Conservation (phyloP, 2,329 filamentous ascomycete genomes). For the Alternaria sp. region DNA sequence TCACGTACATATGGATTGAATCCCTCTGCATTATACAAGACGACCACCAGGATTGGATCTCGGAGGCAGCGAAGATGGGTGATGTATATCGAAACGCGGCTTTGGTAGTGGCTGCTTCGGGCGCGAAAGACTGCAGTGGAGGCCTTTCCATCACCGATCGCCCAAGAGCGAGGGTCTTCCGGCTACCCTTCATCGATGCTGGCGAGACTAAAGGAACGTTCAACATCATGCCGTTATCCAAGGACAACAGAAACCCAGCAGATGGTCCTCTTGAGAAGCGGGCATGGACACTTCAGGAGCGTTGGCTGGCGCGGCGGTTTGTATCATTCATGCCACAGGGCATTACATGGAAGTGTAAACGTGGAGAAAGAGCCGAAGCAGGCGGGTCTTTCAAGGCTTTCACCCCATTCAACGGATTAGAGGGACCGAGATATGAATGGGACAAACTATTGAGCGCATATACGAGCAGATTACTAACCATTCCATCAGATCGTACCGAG, state of each 20-base stretch:
- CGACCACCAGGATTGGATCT: fast-evolving
- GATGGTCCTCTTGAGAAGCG: background rate
- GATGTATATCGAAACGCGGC: background rate
- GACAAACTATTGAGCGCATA: too few species aligned
- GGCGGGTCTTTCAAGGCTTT: too few species aligned
- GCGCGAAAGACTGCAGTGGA: background rate
- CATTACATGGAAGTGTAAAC: too few species aligned
- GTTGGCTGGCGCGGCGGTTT: too few species aligned
- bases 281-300: too few species aligned
- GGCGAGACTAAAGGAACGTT: background rate
- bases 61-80: fast-evolving
- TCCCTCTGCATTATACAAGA: background rate
- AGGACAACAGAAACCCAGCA: too few species aligned
- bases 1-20: background rate
- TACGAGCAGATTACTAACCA: too few species aligned
- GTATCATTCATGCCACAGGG: too few species aligned
- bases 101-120: fast-evolving
- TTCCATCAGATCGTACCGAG: too few species aligned
- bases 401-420: too few species aligned
- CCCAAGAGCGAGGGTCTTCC: fast-evolving
- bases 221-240: background rate
- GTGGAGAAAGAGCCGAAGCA: too few species aligned
- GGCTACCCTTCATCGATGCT: fast-evolving
- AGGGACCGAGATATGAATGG: too few species aligned
- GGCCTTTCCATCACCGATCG: background rate